Conservation (phyloP, 2,329 filamentous ascomycete species). For the Fusarium paranaense region DNA sequence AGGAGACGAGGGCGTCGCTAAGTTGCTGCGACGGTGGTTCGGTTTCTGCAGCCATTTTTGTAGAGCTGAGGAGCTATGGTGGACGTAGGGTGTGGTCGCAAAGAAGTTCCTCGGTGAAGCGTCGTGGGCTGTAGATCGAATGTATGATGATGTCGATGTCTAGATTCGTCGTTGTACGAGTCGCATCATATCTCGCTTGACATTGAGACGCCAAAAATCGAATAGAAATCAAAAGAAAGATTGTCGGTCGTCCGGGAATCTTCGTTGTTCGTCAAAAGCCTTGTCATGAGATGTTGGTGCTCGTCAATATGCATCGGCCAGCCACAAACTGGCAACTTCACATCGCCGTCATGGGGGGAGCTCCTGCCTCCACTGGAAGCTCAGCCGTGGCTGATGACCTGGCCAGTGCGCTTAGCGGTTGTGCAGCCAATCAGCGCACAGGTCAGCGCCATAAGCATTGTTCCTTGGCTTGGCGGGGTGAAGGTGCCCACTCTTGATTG, state of each 20-base stretch:
- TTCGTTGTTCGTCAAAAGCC: neutral
- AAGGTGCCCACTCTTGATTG: constrained; percentile 14
- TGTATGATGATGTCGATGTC: neutral
- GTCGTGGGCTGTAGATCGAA: neutral
- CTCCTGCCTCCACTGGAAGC: constrained; percentile 11
- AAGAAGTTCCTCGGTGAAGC: constrained; percentile 13
- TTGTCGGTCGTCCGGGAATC: neutral
- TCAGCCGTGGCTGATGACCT: constrained; percentile 21
- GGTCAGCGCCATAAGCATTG: constrained; percentile 33
- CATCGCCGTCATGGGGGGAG: constrained; percentile 31
- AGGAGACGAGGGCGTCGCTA: constrained; percentile 55
- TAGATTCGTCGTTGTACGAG: neutral
- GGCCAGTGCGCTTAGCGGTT: constrained; percentile 34
- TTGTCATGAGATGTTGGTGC: constrained; percentile 28
- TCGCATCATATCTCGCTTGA: neutral
- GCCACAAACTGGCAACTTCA: constrained; percentile 43
- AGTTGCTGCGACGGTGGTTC: constrained; percentile 46
- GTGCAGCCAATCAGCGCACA: constrained; percentile 38
- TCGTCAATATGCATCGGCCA: constrained; percentile 27
- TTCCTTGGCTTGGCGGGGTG: constrained; percentile 13
- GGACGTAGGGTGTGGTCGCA: neutral
- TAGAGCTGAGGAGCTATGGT: neutral
- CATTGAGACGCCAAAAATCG: neutral
- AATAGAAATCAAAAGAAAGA: neutral
- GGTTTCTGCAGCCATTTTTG: constrained; percentile 47